Conservation (phyloP, 176 grass and related monocot species). For the Aegilops tauschii region DNA sequence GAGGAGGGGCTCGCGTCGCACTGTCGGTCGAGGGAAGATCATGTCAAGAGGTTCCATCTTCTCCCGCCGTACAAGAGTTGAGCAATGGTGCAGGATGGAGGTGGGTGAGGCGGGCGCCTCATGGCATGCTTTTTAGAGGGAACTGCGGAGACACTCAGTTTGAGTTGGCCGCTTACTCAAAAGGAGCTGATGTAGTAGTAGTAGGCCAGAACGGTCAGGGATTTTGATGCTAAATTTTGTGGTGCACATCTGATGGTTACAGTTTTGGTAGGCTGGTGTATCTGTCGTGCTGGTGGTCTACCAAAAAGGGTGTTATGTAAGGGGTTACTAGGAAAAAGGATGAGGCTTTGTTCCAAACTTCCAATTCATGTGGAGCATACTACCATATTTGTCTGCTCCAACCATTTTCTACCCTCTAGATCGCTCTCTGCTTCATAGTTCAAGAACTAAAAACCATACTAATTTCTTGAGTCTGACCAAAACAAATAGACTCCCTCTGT, state of each 20-base stretch:
- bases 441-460: no score
- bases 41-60: conserved; percentile 60
- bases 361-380: no score
- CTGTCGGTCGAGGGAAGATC: conserved; percentile 61
- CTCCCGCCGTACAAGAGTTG: conserved; percentile 37
- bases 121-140: neutral
- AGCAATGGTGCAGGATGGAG: neutral
- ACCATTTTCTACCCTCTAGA: no score
- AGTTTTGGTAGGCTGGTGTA: neutral
- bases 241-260: neutral
- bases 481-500: no score
- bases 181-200: neutral
- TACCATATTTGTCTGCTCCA: no score
- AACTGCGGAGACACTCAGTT: neutral
- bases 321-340: no score
- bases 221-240: conserved; percentile 19
- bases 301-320: neutral
- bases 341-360: no score
- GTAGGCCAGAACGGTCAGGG: conserved; percentile 6
- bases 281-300: neutral
- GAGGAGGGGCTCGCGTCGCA: conserved; percentile 35
- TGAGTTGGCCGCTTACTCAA: neutral
- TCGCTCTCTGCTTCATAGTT: no score
- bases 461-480: no score
- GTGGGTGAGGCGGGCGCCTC: neutral